phyloP scores from a whole-genome alignment of 2,329 filamentous ascomycete genomes.

The Claviceps sp. region DNA sequence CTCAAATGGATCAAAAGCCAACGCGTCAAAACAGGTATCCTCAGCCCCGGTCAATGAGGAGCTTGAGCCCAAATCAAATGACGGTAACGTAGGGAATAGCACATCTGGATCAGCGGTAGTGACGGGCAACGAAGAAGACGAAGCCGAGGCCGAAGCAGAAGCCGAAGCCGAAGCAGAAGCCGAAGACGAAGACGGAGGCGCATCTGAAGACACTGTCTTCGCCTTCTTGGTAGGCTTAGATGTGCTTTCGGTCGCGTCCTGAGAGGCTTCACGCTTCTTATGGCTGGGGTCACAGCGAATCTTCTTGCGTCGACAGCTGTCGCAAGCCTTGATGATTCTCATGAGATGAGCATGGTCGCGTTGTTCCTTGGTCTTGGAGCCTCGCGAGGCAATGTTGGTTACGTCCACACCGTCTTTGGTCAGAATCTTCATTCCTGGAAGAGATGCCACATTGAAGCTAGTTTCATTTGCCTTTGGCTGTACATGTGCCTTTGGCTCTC shows the following conservation, averaged over 20 bases:
- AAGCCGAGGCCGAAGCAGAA: constrained; percentile 9
- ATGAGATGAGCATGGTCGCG: constrained; percentile 53
- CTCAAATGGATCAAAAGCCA: constrained; percentile 25
- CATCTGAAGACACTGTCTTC: constrained; percentile 13
- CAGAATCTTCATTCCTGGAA: constrained; percentile 54
- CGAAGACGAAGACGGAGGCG: constrained; percentile 10
- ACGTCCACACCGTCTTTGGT: constrained; percentile 50
- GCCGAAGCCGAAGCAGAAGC: constrained; percentile 7
- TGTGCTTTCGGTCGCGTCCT: constrained; percentile 14
- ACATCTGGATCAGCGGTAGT: neutral
- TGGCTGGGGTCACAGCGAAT: constrained; percentile 48
- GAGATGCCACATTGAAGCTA: constrained; percentile 31
- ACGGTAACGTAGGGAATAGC: constrained; percentile 2
- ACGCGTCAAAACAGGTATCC: constrained; percentile 6
- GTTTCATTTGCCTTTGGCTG: constrained; percentile 13
- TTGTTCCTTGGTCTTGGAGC: constrained; percentile 55
- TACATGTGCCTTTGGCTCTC: neutral
- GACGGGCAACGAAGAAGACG: constrained; percentile 8
- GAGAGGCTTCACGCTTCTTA: constrained; percentile 31
- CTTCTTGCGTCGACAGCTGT: constrained; percentile 49
- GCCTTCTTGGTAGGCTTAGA: constrained; percentile 29
- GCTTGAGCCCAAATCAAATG: constrained; percentile 9
- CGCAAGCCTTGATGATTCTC: constrained; percentile 55
- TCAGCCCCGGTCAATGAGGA: constrained; percentile 13
- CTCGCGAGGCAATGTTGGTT: constrained; percentile 47